Evolutionary conservation across 108 stramenopile species (phyloP), one percentile per base, ranked within the genome.

Genomic region (Pseudonitzschia multistriata): DNA sequence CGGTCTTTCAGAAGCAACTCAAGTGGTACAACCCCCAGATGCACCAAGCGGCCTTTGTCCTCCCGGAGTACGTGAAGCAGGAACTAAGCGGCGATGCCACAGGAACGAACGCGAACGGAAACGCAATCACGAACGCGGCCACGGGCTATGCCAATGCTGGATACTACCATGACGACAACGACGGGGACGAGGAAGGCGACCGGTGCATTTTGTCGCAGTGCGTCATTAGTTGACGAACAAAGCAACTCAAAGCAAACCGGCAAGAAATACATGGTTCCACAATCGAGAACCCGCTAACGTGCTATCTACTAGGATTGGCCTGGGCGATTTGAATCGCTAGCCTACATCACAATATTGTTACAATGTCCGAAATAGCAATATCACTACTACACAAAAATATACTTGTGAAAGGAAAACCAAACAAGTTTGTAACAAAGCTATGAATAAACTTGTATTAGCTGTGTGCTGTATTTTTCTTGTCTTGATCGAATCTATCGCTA

Each of bases 41-140:
- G 14, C 95, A 96, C 59, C 25, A 49, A 31, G 90, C 91, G 5
- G 77, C 90, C 15, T 96, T 96, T 66, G 83, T 85, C 28, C 68
- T 96, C 31, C 95, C 95, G 6, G 66, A 74, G 13, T 68, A 56
- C 57, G 64, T 74, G 0, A 30, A 67, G 14, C 11, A 60, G 42
- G 31, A 27, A 27, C 55, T 73, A 28, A 29, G 47, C 40, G 39
- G 40, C 10, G 30, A 17, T 7, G 71, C 49, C 11, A 35, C 45
- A 19, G 49, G 37, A 34, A 25, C 17, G 25, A 37, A 40, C 5
- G 50, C n/a, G 21, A 61, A 68, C 31, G n/a, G 19, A 10, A 36
- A 60, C 30, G 11, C 24, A 7, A 52, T 2, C 22, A 8, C 21
- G 3, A 49, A 49, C 49, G 49, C 49, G 66, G 50, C 3, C 13